Conservation (phyloP, 345 rosid genomes). For the Trapa bicornis region DNA sequence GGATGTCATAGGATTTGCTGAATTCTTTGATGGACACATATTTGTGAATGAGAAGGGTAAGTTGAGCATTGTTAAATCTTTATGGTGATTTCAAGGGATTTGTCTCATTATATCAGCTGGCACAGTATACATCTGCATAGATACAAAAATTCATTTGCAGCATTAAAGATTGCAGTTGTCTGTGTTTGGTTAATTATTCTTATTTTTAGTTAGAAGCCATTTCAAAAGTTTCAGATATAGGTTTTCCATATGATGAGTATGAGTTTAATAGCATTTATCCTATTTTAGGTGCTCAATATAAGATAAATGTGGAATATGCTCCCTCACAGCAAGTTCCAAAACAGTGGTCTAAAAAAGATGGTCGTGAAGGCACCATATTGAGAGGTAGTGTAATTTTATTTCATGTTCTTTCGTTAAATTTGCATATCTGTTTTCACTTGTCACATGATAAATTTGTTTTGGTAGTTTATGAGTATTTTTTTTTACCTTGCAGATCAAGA, state of each 20-base stretch:
- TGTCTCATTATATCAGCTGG: neutral
- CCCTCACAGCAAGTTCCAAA: conserved; percentile 59
- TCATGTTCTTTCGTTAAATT: neutral
- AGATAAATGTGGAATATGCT: conserved; percentile 57
- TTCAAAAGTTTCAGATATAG: neutral
- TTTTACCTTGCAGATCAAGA: conserved; percentile 41
- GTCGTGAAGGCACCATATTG: conserved; percentile 53
- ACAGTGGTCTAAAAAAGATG: conserved; percentile 47
- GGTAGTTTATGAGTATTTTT: conserved; percentile 3
- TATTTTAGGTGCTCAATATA: conserved; percentile 49
- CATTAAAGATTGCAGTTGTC: neutral
- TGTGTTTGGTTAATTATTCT: neutral
- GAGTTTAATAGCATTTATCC: neutral
- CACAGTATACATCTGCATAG: neutral
- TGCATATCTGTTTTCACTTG: neutral
- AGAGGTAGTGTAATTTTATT: conserved; percentile 26
- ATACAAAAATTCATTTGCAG: neutral
- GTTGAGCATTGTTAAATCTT: conserved; percentile 3
- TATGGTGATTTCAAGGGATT: neutral
- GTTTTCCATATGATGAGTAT: neutral
- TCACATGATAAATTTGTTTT: neutral
- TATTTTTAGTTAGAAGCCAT: neutral
- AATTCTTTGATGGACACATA: conserved; percentile 57
- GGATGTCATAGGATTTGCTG: conserved; percentile 60
- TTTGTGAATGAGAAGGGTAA: conserved; percentile 78